Evolutionary conservation across 306 rosid species (phyloP), one percentile per base, ranked within the genome.

Genomic region (Trichosanthes truncata): DNA sequence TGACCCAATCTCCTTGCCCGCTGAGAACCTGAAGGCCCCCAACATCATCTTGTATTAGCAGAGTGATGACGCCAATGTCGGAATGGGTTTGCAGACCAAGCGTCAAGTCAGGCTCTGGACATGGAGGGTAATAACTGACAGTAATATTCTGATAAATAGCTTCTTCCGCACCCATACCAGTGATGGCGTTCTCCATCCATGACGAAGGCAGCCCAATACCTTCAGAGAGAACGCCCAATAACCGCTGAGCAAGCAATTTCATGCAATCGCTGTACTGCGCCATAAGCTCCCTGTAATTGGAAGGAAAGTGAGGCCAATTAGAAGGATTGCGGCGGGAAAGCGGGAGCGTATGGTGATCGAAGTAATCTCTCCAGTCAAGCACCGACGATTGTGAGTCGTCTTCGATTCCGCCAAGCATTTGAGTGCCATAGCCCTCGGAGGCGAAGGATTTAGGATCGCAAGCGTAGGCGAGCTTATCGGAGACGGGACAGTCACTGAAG

Each of bases 331-430:
- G 93, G 33, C 98, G 97, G 45, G 90, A 85, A 52, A 92, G 87
- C 4, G 97, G 98, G 4, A 91, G 79, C 1, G 97, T 91, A 80
- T 95, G 97, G 86, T 95, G 97, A 51, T 95, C 93, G 77, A 95
- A 92, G 85, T 92, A 95, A 79, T 95, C 97, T 74, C 97, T 88
- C 98, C 98, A 95, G 76, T 95, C 98, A 49, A 95, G 65, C 29
- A 59, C 89, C 25, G 62, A 63, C 12, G 76, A 48, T 9, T n/a
- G 57, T 6, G 77, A 35, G 1, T 35, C 36, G 11, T 11, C 81
- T 9, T 36, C 41, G 66, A 84, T 83, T 33, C 76, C 61, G 68
- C 65, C 81, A 74, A 95, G 87, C 98, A 95, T 92, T 29, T 88
- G 89, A 84, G 91, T 91, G 17, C 97, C 98, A 80, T 91, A 95